Base-by-base conservation (phyloP, 1,139 yeast genomes). In the Taphrina pruni region DNA sequence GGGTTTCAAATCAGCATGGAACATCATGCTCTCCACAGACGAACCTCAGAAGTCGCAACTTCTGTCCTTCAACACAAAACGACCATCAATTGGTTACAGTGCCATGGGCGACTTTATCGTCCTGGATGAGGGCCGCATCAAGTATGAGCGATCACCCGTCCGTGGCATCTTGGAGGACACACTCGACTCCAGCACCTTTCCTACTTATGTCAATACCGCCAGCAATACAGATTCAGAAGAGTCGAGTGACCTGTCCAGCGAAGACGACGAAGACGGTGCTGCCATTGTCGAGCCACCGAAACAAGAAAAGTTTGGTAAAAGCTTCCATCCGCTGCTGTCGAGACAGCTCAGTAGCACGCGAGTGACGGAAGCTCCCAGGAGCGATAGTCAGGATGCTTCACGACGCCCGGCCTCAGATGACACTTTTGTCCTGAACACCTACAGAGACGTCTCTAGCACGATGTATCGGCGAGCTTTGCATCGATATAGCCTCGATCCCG, bases 401-500 rank as follows among this genome's bases (percentile, higher is more conserved):
- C 54, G 54, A 7, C 54, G 32, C n/a, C 32, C 32, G 32, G 36
- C 54, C 48, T 60, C 41, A 66, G 41, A 57, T 11, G 54, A 50
- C 12, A 9, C 36, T 8, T 26, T 78, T 56, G 76, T 41, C 11
- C 6, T 26, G 11, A 55, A 84, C 6, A 75, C 88, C 54, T 83
- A 81, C 65, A 86, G 85, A 73, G 96, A 89, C 75, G 86, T 75
- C 81, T 85, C 12, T 81, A 50, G 45, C 26, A 8, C 85, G 0
- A 91, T 92, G 77, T 81, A 90, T 71, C 82, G 84, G 69, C 81
- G 97, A 67, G 97, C 97, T 0, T 77, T 80, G 51, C 75, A 84
- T 66, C 96, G 96, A 0, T 93, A 93, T 75, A 90, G 91, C 0
- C 80, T 87, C 26, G 90, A 89, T 74, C 86, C 92, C 60, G 85